Conservation (phyloP, 768 basidiomycete genomes). For the Tylopilus subfusipes region DNA sequence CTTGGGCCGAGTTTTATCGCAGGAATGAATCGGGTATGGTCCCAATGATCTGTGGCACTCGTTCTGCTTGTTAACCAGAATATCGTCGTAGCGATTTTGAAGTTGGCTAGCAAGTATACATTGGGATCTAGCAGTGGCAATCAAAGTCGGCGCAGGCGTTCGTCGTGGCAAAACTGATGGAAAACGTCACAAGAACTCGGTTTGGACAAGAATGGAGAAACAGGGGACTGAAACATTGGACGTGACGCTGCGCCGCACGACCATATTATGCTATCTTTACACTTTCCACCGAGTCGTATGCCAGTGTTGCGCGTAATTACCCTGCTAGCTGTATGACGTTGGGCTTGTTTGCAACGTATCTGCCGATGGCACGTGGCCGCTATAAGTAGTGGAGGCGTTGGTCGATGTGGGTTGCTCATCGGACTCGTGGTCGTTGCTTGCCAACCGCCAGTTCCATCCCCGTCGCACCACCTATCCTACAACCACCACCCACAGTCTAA, state of each 20-base stretch:
- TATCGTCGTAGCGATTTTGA: slow-evolving; percentile 19
- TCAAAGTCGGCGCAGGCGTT: slow-evolving; percentile 18
- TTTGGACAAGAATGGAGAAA: slow-evolving; percentile 19
- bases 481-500: slow-evolving; percentile 8
- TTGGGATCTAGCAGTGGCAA: slow-evolving; percentile 7
- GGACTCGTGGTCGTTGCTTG: slow-evolving; percentile 8
- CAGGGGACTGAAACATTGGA: slow-evolving; percentile 15
- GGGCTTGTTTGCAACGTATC: slow-evolving; percentile 8
- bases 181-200: not conserved
- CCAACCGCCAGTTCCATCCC: slow-evolving; percentile 12
- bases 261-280: slow-evolving; percentile 1
- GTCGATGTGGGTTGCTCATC: not conserved
- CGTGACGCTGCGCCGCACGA: not conserved
- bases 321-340: not conserved
- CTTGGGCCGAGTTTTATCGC: slow-evolving; percentile 62
- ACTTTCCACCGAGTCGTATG: not conserved
- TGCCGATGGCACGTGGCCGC: slow-evolving; percentile 25
- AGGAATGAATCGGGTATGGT: slow-evolving; percentile 46
- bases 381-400: slow-evolving; percentile 26
- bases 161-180: slow-evolving; percentile 22
- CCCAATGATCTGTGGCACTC: not conserved
- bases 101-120: slow-evolving; percentile 27
- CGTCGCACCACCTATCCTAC: slow-evolving; percentile 8
- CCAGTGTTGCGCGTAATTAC: slow-evolving; percentile 11
- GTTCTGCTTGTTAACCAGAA: slow-evolving; percentile 5